Evolutionary conservation across 176 grass and related monocot genomes (phyloP).

Genomic region (Typha latifolia): DNA sequence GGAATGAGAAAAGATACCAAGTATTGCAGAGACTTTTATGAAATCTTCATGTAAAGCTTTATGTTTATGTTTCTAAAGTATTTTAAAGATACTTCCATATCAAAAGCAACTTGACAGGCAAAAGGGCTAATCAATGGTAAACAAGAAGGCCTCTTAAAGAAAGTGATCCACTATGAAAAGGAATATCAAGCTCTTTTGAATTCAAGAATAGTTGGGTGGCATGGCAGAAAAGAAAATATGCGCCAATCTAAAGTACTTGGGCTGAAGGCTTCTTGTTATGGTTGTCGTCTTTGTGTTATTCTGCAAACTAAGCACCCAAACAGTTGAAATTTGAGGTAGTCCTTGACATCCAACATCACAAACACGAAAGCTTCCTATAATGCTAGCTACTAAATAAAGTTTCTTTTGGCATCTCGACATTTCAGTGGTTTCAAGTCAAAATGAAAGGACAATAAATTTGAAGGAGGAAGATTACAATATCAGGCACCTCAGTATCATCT

Average conservation of each 20-base stretch:
- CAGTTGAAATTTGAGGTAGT: not conserved
- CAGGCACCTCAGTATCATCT: conserved; percentile 26
- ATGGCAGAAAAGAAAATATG: no score
- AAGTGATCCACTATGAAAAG: no score
- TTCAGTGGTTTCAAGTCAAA: conserved; percentile 15
- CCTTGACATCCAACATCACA: not conserved
- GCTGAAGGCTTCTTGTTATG: not conserved
- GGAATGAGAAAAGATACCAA: not conserved
- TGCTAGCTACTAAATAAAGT: not conserved
- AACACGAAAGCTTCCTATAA: not conserved
- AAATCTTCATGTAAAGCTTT: not conserved
- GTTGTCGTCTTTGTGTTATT: not conserved
- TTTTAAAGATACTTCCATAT: not conserved
- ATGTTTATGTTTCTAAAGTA: not conserved
- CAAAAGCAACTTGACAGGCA: not conserved
- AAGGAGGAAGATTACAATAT: conserved; percentile 11
- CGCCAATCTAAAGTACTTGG: no score
- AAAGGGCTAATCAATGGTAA: no score
- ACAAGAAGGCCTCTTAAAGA: no score
- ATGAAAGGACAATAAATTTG: conserved; percentile 5
- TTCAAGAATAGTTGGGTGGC: no score
- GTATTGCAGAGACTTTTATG: not conserved
- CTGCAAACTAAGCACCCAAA: not conserved
- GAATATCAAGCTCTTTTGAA: no score
- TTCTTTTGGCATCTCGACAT: not conserved